Percentiles rank a stretch among this genome's conserved stretches.
Conservation (phyloP, 2,329 filamentous ascomycete species). For the Westerdykella sp. region DNA sequence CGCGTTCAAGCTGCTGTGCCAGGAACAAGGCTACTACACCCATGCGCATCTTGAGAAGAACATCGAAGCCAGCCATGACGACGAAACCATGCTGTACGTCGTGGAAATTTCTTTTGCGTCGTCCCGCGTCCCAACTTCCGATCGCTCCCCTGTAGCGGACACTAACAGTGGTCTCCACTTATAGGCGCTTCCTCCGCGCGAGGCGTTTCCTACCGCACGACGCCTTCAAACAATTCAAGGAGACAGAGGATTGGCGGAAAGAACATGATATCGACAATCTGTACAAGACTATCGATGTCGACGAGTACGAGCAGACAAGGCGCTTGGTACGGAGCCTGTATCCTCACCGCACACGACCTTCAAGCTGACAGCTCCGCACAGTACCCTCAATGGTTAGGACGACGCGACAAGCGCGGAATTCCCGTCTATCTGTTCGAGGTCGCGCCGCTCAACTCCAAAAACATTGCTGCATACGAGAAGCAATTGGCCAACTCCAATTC, state of each 20-base stretch:
- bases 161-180: slow-evolving; percentile 14
- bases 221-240: slow-evolving; percentile 76
- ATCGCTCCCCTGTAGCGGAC: slow-evolving; percentile 9
- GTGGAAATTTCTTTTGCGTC: slow-evolving; percentile 3
- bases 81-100: slow-evolving; percentile 63
- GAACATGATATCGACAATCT: slow-evolving; percentile 71
- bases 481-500: slow-evolving; percentile 49
- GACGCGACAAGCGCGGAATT: slow-evolving; percentile 82
- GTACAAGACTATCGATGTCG: slow-evolving; percentile 79
- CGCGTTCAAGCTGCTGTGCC: slow-evolving; percentile 64
- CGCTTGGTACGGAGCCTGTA: slow-evolving; percentile 54
- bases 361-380: slow-evolving; percentile 35
- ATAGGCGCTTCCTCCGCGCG: slow-evolving; percentile 77
- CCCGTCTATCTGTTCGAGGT: slow-evolving; percentile 91
- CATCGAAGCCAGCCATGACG: slow-evolving; percentile 58
- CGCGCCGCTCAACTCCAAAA: slow-evolving; percentile 73
- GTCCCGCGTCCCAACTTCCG: neutral
- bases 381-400: slow-evolving; percentile 94
- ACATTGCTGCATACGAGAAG: slow-evolving; percentile 72
- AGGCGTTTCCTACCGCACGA: slow-evolving; percentile 73
- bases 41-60: slow-evolving; percentile 35
- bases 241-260: slow-evolving; percentile 80
- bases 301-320: slow-evolving; percentile 74
- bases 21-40: slow-evolving; percentile 59
- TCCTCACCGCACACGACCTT: slow-evolving; percentile 2